These are phyloP conservation scores for Xylariaceae sp. DNA, from an alignment of 2,329 filamentous ascomycete species.

Conservation along the genomic window DNA sequence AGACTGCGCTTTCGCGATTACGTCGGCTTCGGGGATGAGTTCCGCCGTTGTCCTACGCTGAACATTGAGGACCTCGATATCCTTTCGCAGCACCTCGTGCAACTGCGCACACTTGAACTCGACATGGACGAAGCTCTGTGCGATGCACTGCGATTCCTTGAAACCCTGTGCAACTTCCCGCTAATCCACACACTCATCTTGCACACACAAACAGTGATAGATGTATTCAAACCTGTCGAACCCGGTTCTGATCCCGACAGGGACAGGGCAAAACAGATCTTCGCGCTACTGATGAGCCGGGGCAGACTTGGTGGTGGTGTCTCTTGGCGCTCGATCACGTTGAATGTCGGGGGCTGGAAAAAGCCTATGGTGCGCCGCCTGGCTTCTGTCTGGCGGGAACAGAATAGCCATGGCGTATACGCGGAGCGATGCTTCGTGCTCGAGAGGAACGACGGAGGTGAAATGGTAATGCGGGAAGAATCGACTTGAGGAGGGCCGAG, in stretches of 20 bases:
- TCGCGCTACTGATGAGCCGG: slow-evolving; percentile 31
- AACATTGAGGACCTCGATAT: slow-evolving; percentile 29
- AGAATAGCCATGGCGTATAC: slow-evolving; percentile 40
- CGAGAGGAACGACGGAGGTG: slow-evolving; percentile 22
- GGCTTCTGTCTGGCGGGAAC: slow-evolving; percentile 37
- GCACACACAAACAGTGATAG: slow-evolving; percentile 42
- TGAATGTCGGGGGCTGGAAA: slow-evolving; percentile 48
- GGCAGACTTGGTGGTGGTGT: slow-evolving; percentile 25
- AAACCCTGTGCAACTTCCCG: slow-evolving; percentile 37
- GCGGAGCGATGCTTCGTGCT: slow-evolving; percentile 47
- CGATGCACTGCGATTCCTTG: slow-evolving; percentile 36
- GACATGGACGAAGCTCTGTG: slow-evolving; percentile 42
- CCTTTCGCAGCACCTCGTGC: slow-evolving; percentile 31
- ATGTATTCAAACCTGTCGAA: slow-evolving; percentile 24
- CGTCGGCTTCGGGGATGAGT: slow-evolving; percentile 42
- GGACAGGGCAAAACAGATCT: slow-evolving; percentile 33
- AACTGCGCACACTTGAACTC: slow-evolving; percentile 41
- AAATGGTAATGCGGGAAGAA: slow-evolving; percentile 24
- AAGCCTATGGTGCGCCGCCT: slow-evolving; percentile 42
- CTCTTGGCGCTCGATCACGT: slow-evolving; percentile 40
- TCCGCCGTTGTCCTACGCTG: slow-evolving; percentile 40
- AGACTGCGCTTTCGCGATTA: slow-evolving; percentile 43
- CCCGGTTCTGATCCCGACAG: slow-evolving; percentile 35
- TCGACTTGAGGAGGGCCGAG: too few relatives aligned
- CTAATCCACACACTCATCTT: slow-evolving; percentile 39